Evolutionary conservation across 495 filamentous ascomycete species (phyloP).

Genomic region (Penicillium pulvis): DNA sequence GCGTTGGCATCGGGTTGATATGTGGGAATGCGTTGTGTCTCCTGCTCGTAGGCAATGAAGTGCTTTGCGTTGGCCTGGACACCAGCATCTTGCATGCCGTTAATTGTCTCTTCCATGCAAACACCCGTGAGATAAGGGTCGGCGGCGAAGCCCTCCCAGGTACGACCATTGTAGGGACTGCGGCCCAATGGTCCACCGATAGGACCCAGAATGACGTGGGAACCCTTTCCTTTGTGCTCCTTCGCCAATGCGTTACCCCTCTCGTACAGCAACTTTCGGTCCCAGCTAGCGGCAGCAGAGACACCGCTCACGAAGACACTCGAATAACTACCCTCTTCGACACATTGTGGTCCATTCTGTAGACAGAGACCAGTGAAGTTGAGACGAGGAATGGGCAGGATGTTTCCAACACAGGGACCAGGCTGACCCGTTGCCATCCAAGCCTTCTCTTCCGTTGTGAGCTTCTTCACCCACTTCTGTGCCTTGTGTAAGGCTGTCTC

Average conservation of each 20-base stretch:
- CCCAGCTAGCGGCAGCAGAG: constrained; percentile 68
- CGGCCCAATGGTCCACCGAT: constrained; percentile 57
- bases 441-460: constrained; percentile 80
- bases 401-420: constrained; percentile 77
- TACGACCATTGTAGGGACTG: constrained; percentile 51
- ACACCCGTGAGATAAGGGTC: constrained; percentile 67
- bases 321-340: constrained; percentile 50
- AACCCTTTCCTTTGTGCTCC: constrained; percentile 58
- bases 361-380: constrained; percentile 55
- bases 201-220: constrained; percentile 53
- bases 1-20: constrained; percentile 61
- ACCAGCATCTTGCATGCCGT: constrained; percentile 57
- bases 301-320: constrained; percentile 60
- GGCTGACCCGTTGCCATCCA: constrained; percentile 76
- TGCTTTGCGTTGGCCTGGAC: constrained; percentile 64
- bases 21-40: constrained; percentile 39
- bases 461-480: constrained; percentile 65
- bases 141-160: constrained; percentile 74
- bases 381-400: constrained; percentile 51
- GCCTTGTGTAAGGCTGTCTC: constrained; percentile 64
- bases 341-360: constrained; percentile 55
- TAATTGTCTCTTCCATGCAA: constrained; percentile 54
- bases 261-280: constrained; percentile 61
- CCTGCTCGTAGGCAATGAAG: constrained; percentile 61
- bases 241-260: constrained; percentile 65